A percentile compares a stretch with the other conserved stretches of the same genome.
Evolutionary conservation across 2,329 filamentous ascomycete genomes (phyloP).

Genomic region (Xylariales sp.): DNA sequence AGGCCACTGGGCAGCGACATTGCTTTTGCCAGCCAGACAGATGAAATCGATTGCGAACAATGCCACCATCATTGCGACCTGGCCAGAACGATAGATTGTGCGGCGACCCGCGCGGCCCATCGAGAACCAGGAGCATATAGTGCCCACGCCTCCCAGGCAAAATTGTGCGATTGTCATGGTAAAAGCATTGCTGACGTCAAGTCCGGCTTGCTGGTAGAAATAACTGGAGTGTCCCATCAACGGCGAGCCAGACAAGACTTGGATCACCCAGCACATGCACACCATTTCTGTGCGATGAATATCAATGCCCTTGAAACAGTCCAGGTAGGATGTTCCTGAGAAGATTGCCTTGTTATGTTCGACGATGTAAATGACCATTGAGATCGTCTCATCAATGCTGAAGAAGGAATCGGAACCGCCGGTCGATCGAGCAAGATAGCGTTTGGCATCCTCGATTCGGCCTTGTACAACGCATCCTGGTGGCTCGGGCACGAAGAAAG

Average conservation of each 20-base stretch:
- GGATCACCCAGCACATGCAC: slow-evolving; percentile 19
- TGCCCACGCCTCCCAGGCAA: slow-evolving; percentile 31
- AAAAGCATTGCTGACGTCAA: slow-evolving; percentile 16
- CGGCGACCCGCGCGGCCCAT: slow-evolving; percentile 29
- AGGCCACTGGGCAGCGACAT: slow-evolving; percentile 15
- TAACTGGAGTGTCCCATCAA: slow-evolving; percentile 25
- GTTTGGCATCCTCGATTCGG: slow-evolving; percentile 24
- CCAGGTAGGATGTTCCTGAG: slow-evolving; percentile 27
- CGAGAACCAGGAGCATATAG: slow-evolving; percentile 29
- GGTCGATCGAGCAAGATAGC: slow-evolving; percentile 23
- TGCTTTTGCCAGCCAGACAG: slow-evolving; percentile 16
- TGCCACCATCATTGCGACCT: slow-evolving; percentile 26
- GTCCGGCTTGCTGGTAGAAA: slow-evolving; percentile 25
- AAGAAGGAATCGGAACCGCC: slow-evolving; percentile 14
- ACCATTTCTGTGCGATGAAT: slow-evolving; percentile 28
- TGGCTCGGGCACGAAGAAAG: slow-evolving; percentile 7
- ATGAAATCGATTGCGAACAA: slow-evolving; percentile 31
- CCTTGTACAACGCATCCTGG: slow-evolving; percentile 25
- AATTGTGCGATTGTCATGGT: slow-evolving; percentile 25
- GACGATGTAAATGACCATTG: slow-evolving; percentile 35
- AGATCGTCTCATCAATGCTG: slow-evolving; percentile 28
- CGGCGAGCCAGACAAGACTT: slow-evolving; percentile 14
- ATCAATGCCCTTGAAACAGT: slow-evolving; percentile 34
- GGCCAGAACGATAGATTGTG: slow-evolving; percentile 29
- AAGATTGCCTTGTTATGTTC: slow-evolving; percentile 27